Conservation (phyloP, 1,139 yeast species). For the Suhomyces maxii region DNA sequence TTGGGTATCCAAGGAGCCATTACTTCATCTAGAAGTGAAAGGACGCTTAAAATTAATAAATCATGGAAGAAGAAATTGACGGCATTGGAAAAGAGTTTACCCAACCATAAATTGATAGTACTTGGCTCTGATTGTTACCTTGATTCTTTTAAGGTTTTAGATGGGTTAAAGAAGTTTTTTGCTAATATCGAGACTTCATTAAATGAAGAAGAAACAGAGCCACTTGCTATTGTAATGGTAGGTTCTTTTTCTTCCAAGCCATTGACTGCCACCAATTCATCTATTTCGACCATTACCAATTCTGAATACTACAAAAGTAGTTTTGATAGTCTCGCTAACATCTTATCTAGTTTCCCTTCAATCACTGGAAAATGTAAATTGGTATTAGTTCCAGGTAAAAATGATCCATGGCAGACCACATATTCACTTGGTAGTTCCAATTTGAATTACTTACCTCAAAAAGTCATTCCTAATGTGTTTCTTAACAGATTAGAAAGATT, state of each 20-base stretch:
- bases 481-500: slow-evolving; percentile 64
- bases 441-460: slow-evolving; percentile 66
- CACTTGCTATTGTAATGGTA: slow-evolving; percentile 50
- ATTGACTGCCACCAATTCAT: slow-evolving; percentile 46
- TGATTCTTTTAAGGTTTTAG: slow-evolving; percentile 52
- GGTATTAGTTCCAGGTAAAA: slow-evolving; percentile 79
- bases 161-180: slow-evolving; percentile 63
- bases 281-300: slow-evolving; percentile 43
- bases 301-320: slow-evolving; percentile 63
- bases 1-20: slow-evolving; percentile 59
- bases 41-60: slow-evolving; percentile 55
- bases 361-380: slow-evolving; percentile 43
- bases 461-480: slow-evolving; percentile 68
- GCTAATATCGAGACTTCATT: slow-evolving; percentile 43
- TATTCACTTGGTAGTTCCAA: slow-evolving; percentile 64
- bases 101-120: slow-evolving; percentile 60
- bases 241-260: slow-evolving; percentile 72
- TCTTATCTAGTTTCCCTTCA: slow-evolving; percentile 36
- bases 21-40: slow-evolving; percentile 24
- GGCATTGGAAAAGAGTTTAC: slow-evolving; percentile 55
- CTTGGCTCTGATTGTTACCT: slow-evolving; percentile 74
- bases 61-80: slow-evolving; percentile 55
- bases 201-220: slow-evolving; percentile 47
- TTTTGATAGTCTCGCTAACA: slow-evolving; percentile 70
- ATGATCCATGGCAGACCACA: slow-evolving; percentile 90